Base-by-base conservation (phyloP, 192 early-diverging fungal genomes). In the Linderina pennispora region DNA sequence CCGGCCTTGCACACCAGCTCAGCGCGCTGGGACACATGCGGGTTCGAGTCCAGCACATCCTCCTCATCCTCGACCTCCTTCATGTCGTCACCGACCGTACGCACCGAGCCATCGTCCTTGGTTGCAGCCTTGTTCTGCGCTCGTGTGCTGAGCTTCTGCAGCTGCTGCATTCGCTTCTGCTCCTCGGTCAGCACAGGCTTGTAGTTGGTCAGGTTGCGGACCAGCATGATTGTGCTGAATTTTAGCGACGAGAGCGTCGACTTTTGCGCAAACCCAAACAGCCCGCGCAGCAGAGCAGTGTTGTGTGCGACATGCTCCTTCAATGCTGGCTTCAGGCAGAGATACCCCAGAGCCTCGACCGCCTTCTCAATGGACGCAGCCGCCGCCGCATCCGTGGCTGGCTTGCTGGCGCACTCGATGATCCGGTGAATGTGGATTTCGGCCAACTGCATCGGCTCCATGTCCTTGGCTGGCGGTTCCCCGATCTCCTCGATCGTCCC, bases 311-410 rank as follows among this genome's bases (percentile, higher is more conserved):
- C 60, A 6, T 73, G 62, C 8, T 89, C 87, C 43, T 92, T 92
- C 15, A 88, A 65, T 23, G 40, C 34, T 0, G 84, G 74, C 35
- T 82, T 68, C 14, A 90, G 70, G 35, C 83, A 82, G 16, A 92
- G 67, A 48, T 92, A 97, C 8, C 88, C 83, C 6, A 97, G 65
- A 1, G 86, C 83, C 59, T 97, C 94, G 1, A 86, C 65, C 5
- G 84, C 86, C 25, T 77, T 73, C 18, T 75, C 36, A n/a, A n/a
- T n/a, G 8, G 74, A 51, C 6, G 76, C 65, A 9, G 49, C 48
- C 0, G 38, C 31, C 36, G 55, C 61, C 1, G 53, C 42, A 19
- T 63, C 45, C 11, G 71, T 49, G 6, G 53, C 58, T 4, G 32
- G 36, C 24, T 31, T 66, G 24, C 58, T 20, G 8, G 55, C 46